Base-by-base conservation (phyloP, 1,284 basidiomycete species). In the Stygiomarasmius scandens region DNA sequence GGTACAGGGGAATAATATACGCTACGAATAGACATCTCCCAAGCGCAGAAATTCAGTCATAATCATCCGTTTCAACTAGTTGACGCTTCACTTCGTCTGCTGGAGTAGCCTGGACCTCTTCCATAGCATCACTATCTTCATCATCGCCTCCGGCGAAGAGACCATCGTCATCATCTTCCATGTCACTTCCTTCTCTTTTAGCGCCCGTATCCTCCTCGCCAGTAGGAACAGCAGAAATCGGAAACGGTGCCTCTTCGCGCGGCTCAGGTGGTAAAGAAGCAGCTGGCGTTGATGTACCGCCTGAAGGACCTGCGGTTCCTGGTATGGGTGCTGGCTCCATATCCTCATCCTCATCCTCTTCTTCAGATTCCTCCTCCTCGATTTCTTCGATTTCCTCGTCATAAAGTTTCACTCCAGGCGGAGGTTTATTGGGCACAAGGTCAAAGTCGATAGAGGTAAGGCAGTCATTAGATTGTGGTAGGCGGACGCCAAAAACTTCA, bases 391-490 rank as follows among this genome's bases (percentile, higher is more conserved):
- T 73, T 65, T 92, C 88, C 68, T 93, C 90, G 62, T 92, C 87
- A 64, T 87, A 91, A 24, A 88, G 73, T 63, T 84, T 86, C 52
- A 87, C 82, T 44, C 82, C 86, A 3, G 90, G 86, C 20, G 90
- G 86, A 14, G 92, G 85, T 66, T 88, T 86, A 70, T 94, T 95
- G 8, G 96, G 95, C 0, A 97, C 83, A 64, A 98, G 84, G 66
- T 95, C 89, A 76, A 98, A 99, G 77, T 97, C 93, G 63, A 97
- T 87, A 20, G 92, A 83, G 11, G 94, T 93, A 36, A 99, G 82
- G 56, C 94, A 91, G 43, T 98, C 93, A 24, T 86, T 76, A 11
- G 85, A 69, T 2, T 91, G 89, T 0, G 96, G 96, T 20, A 98
- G 77, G 20, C 95, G 89, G 49, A 98, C 85, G 34, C 96, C 96